A percentile compares a stretch with the other conserved stretches of the same genome.
phyloP scores from a whole-genome alignment of 139 green algal genomes.

The Chlorella vulgaris region DNA sequence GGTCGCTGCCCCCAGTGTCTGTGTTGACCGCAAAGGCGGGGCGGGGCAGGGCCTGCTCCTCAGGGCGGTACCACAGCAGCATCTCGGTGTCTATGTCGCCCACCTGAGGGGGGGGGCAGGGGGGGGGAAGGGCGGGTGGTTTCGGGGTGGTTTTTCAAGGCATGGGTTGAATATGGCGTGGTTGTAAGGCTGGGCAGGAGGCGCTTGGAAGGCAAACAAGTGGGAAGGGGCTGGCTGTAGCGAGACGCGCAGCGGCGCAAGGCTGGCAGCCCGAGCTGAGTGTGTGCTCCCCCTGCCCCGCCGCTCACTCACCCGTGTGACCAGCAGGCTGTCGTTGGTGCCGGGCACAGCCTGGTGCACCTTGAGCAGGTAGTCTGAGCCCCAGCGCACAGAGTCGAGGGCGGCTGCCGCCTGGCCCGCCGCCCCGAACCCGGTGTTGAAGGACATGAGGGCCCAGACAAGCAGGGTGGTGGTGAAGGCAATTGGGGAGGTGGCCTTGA shows the following conservation, averaged over 20 bases:
- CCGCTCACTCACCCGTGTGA: conserved; percentile 38
- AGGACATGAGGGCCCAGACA: conserved; percentile 69
- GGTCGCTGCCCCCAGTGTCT: conserved; percentile 45
- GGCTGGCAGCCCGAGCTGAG: no score
- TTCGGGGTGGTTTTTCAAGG: no score
- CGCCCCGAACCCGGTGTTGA: conserved; percentile 52
- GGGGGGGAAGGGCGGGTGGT: neutral
- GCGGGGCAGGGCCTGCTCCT: conserved; percentile 31
- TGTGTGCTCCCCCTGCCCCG: no score
- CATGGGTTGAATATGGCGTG: no score
- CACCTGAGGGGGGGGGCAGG: conserved; percentile 5
- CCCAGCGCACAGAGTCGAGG: conserved; percentile 65
- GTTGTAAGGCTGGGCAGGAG: no score
- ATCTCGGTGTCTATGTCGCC: conserved; percentile 44
- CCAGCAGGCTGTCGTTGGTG: conserved; percentile 25
- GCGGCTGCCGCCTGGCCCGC: conserved; percentile 17
- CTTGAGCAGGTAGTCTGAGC: conserved; percentile 74
- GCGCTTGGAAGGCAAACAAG: no score
- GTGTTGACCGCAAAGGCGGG: conserved; percentile 40
- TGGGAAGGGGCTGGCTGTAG: no score
- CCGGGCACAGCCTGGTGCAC: conserved; percentile 38
- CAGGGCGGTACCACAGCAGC: conserved; percentile 48
- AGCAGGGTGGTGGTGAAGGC: conserved; percentile 78
- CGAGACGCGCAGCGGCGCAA: no score
- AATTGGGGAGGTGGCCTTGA: conserved; percentile 76